Conservation (phyloP, 2,329 filamentous ascomycete species). For the Tolypocladium ovalisporum region DNA sequence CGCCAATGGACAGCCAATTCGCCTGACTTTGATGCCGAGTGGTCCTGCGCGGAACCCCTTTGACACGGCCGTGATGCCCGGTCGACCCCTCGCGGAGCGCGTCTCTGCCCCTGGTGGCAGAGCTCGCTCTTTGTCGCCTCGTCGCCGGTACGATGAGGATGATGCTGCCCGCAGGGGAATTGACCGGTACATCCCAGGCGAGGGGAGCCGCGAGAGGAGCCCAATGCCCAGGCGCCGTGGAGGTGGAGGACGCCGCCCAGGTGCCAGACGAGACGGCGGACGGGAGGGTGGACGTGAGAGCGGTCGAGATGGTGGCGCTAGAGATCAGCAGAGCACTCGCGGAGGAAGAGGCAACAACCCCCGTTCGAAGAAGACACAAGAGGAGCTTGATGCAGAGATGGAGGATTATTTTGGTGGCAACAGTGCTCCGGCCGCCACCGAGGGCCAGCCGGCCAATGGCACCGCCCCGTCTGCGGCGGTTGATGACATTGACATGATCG, state of each 20-base stretch:
- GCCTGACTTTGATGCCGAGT: slow-evolving; percentile 52
- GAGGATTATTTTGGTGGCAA: slow-evolving; percentile 70
- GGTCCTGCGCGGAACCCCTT: slow-evolving; percentile 43
- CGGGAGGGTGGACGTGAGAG: background rate
- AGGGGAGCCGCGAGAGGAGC: slow-evolving; percentile 43
- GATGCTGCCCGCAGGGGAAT: slow-evolving; percentile 56
- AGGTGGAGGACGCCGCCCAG: slow-evolving; percentile 41
- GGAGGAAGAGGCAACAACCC: slow-evolving; percentile 33
- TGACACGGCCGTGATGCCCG: slow-evolving; percentile 42
- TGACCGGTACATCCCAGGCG: slow-evolving; percentile 68
- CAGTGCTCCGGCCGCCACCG: slow-evolving; percentile 22
- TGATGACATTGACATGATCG: slow-evolving; percentile 63
- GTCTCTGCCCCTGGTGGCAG: slow-evolving; percentile 44
- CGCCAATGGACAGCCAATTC: slow-evolving; percentile 80
- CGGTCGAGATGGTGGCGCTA: slow-evolving; percentile 19
- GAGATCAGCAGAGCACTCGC: slow-evolving; percentile 22
- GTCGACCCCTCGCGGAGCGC: slow-evolving; percentile 48
- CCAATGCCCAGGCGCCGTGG: slow-evolving; percentile 43
- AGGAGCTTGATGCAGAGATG: slow-evolving; percentile 95
- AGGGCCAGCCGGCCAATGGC: slow-evolving; percentile 12
- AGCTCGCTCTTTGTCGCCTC: slow-evolving; percentile 51
- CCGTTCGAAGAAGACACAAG: slow-evolving; percentile 73
- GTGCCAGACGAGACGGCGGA: slow-evolving; percentile 30
- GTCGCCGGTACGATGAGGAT: slow-evolving; percentile 35
- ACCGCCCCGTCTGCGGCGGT: slow-evolving; percentile 15